These are phyloP conservation scores for Secale cereale DNA, from an alignment of 176 grass and related monocot genomes.

Conservation along the genomic window DNA sequence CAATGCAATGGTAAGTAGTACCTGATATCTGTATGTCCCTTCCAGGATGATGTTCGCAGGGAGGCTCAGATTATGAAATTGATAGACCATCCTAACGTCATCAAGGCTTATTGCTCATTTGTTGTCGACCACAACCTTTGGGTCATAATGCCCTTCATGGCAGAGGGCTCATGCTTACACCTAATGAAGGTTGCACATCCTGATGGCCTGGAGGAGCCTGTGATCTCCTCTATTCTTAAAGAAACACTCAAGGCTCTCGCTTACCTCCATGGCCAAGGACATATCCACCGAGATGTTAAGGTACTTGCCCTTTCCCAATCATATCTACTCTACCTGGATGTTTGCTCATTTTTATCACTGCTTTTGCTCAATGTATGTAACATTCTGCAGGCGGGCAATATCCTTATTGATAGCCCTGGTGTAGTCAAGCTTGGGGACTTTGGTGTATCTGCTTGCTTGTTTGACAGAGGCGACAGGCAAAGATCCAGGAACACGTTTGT, in stretches of 20 bases:
- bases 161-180: slow-evolving; percentile 93
- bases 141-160: slow-evolving; percentile 99
- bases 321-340: no score
- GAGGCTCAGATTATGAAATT: slow-evolving; percentile 95
- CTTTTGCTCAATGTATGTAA: background rate
- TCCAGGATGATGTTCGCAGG: slow-evolving; percentile 82
- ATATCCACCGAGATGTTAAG: slow-evolving; percentile 98
- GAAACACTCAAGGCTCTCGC: slow-evolving; percentile 91
- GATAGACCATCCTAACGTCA: slow-evolving; percentile 93
- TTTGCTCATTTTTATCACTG: no score
- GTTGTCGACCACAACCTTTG: slow-evolving; percentile 79
- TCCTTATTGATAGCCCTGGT: slow-evolving; percentile 75
- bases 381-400: slow-evolving; percentile 82
- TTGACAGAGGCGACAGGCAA: slow-evolving; percentile 94
- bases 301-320: slow-evolving; percentile 28
- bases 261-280: slow-evolving; percentile 90
- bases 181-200: slow-evolving; percentile 90
- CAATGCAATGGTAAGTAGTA: background rate
- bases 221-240: slow-evolving; percentile 85
- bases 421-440: slow-evolving; percentile 94
- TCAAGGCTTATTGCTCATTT: slow-evolving; percentile 88
- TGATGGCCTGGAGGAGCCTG: slow-evolving; percentile 84
- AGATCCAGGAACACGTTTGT: slow-evolving; percentile 94
- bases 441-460: slow-evolving; percentile 92
- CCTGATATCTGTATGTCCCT: slow-evolving; percentile 1